phyloP scores from a whole-genome alignment of 768 basidiomycete genomes.

The Lactarius sanguifluus region DNA sequence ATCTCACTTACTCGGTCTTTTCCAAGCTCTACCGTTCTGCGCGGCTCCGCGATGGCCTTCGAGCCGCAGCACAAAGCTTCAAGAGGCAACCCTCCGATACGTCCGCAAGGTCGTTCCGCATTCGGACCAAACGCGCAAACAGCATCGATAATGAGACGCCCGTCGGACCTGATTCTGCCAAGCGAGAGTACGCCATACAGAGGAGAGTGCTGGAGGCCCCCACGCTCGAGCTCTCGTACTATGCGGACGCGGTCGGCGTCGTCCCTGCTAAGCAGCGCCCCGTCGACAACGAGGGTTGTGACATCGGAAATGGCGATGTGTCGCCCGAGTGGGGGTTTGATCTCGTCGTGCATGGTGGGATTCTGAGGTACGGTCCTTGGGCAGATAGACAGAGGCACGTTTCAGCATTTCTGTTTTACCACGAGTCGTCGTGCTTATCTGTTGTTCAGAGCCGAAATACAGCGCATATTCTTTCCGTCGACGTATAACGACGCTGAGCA shows the following conservation, averaged over 20 bases:
- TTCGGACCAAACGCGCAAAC: conserved; percentile 35
- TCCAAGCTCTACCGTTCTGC: conserved; percentile 27
- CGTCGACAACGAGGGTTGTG: conserved; percentile 40
- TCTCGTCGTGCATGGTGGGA: conserved; percentile 71
- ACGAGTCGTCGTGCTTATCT: neutral
- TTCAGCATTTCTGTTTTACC: neutral
- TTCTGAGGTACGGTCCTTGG: conserved; percentile 91
- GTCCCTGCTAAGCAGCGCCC: conserved; percentile 48
- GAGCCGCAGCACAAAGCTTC: conserved; percentile 6
- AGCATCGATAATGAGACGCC: conserved; percentile 54
- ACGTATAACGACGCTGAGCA: conserved; percentile 63
- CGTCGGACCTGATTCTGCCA: conserved; percentile 53
- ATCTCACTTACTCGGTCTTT: conserved; percentile 24
- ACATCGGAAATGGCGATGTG: conserved; percentile 84
- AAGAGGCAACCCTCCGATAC: conserved; percentile 5
- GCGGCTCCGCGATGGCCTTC: conserved; percentile 15
- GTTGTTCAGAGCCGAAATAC: conserved; percentile 52
- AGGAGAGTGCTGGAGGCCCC: conserved; percentile 79
- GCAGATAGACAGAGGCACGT: conserved; percentile 86
- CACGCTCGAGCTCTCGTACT: conserved; percentile 79
- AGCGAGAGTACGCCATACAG: conserved; percentile 84
- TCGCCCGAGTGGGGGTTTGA: conserved; percentile 95
- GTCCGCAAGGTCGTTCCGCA: conserved; percentile 23
- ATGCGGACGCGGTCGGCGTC: conserved; percentile 78
- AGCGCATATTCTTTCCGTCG: conserved; percentile 80